These are phyloP conservation scores for Aspergillus awamori DNA, from an alignment of 2,329 filamentous ascomycete genomes.

Conservation along the genomic window DNA sequence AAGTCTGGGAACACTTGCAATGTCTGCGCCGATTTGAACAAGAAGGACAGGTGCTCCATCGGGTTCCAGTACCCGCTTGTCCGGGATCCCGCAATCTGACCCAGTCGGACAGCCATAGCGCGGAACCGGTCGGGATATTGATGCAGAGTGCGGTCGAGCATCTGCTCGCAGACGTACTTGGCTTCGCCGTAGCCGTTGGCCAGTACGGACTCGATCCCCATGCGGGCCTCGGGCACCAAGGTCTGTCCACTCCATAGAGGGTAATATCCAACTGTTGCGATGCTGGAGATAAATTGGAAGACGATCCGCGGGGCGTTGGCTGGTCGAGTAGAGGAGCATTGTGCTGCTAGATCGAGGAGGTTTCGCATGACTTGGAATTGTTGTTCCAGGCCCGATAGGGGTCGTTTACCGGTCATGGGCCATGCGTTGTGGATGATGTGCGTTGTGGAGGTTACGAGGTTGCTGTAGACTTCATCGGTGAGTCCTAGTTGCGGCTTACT, in stretches of 20 bases:
- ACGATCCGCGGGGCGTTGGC: conserved; percentile 16
- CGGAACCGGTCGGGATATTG: conserved; percentile 47
- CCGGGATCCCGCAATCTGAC: conserved; percentile 57
- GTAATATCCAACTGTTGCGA: conserved; percentile 41
- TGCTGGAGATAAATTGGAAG: conserved; percentile 49
- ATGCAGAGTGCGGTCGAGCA: conserved; percentile 54
- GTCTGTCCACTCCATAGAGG: conserved; percentile 23
- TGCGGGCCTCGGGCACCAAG: conserved; percentile 50
- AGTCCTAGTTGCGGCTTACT: conserved; percentile 55
- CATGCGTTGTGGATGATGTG: conserved; percentile 46
- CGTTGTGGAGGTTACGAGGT: conserved; percentile 45
- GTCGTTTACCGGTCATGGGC: conserved; percentile 30
- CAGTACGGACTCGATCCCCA: conserved; percentile 46
- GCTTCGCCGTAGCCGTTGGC: conserved; percentile 56
- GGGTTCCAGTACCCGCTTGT: conserved; percentile 59
- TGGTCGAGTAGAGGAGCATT: not conserved
- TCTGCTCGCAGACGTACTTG: conserved; percentile 55
- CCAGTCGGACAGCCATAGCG: conserved; percentile 49
- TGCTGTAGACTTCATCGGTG: conserved; percentile 37
- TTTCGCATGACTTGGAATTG: conserved; percentile 52
- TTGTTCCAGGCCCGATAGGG: conserved; percentile 21
- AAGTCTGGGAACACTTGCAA: conserved; percentile 48
- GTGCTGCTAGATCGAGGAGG: conserved; percentile 42
- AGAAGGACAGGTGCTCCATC: conserved; percentile 53
- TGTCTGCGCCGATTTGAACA: conserved; percentile 56